Base-by-base conservation (phyloP, 78 protist species). In the Ministeria vibrans region DNA sequence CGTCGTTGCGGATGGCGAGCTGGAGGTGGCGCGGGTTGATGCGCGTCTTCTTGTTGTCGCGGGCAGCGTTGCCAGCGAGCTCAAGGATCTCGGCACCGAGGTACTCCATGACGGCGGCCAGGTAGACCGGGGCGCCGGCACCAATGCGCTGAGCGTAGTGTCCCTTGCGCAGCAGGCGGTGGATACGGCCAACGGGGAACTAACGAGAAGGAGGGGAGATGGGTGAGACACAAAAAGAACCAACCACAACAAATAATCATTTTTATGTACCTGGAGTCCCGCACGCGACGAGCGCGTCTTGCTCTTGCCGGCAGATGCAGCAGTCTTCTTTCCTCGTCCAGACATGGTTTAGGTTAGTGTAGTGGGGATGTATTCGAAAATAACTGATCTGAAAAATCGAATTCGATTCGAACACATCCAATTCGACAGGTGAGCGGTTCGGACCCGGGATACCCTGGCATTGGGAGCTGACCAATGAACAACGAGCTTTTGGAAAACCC, bases 61-160 rank as follows among this genome's bases (percentile, higher is more conserved):
- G 86, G 61, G 98, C 90, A 59, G 94, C 95, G 87, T 95, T 97
- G 77, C 94, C 95, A 23, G 98, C 97, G 38, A 95, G 84, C 86
- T 95, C 98, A 73, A 97, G 88, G n/a, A 94, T 88, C 85, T 97
- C 99, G 49, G 95, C 96, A 1, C 94, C 79, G 98, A 97, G 15
- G 98, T 97, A 97, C 87, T 97, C 99, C 36, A 96, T 77, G 44
- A 97, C 98, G 81, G 99, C 97, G 6, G 98, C 95, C 43, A 95
- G 83, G 90, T 95, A 95, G 34, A 97, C 96, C 27, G 96, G 90
- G 30, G 94, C 94, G 18, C 93, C 92, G 41, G 90, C 89, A 13
- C 93, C 95, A 18, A 93, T 38, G 51, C 97, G 89, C 83, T 74
- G 25, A 36, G 93, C 93, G 66, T 82, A 92, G 78, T 87, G 39